Percentiles rank a stretch among this genome's conserved stretches.
These are phyloP conservation scores for Calonectria pseudoreteaudii DNA, from an alignment of 2,329 filamentous ascomycete species.

Conservation along the genomic window DNA sequence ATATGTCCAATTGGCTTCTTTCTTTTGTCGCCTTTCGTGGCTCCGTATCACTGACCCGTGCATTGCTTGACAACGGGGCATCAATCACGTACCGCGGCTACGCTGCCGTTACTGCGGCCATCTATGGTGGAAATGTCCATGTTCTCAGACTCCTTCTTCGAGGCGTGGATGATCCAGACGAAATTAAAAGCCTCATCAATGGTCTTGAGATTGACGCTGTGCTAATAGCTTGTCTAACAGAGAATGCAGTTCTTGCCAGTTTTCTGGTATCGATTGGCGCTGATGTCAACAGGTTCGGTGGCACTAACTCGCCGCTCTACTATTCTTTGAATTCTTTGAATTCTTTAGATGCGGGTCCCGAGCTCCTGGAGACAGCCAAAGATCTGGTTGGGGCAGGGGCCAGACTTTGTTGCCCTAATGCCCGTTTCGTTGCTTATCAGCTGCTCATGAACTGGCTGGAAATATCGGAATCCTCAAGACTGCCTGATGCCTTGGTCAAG, in stretches of 20 bases:
- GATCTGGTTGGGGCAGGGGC: not conserved
- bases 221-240: not conserved
- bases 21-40: not conserved
- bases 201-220: not conserved
- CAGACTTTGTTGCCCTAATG: not conserved
- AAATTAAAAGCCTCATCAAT: not conserved
- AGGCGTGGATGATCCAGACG: not conserved
- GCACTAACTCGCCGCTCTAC: not conserved
- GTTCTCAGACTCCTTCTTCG: not conserved
- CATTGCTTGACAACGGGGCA: not conserved
- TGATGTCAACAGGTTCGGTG: not conserved
- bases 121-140: not conserved
- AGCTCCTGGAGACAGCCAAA: not conserved
- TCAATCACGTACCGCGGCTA: not conserved
- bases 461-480: not conserved
- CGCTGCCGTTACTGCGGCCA: not conserved
- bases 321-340: not conserved
- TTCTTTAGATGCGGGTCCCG: not conserved
- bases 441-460: not conserved
- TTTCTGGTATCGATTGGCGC: not conserved
- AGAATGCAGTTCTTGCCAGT: not conserved
- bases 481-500: not conserved
- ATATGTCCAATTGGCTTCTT: not conserved
- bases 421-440: not conserved
- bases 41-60: not conserved